phyloP scores from a whole-genome alignment of 257 asterid genomes.

The Solanum neorickii region DNA sequence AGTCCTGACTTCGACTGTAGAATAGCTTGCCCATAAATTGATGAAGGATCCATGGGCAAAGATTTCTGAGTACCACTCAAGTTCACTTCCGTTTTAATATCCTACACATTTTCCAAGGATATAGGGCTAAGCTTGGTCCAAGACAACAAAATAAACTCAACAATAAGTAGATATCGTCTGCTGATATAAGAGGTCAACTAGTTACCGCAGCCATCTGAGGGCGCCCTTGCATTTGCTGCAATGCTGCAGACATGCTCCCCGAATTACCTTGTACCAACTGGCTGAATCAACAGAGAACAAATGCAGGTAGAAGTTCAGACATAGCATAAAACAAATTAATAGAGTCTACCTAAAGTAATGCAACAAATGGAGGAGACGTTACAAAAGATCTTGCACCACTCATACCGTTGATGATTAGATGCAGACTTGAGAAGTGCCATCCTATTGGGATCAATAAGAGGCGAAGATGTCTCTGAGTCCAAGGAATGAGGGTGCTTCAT shows the following conservation, averaged over 20 bases:
- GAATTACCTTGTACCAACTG: slow-evolving; percentile 85
- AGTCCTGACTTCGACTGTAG: slow-evolving; percentile 93
- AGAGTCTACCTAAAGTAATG: neutral
- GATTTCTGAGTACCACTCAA: slow-evolving; percentile 69
- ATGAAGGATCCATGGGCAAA: slow-evolving; percentile 79
- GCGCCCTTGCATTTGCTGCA: slow-evolving; percentile 98
- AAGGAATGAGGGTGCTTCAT: slow-evolving; percentile 84
- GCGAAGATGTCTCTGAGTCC: slow-evolving; percentile 85
- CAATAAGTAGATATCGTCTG: neutral
- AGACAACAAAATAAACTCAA: neutral
- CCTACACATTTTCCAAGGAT: slow-evolving; percentile 32
- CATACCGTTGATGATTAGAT: slow-evolving; percentile 86
- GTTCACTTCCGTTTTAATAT: slow-evolving; percentile 64
- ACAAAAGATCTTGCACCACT: slow-evolving; percentile 2
- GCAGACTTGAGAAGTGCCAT: slow-evolving; percentile 93
- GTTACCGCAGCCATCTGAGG: slow-evolving; percentile 69
- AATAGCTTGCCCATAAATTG: slow-evolving; percentile 88
- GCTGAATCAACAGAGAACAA: slow-evolving; percentile 39
- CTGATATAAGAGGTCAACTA: neutral
- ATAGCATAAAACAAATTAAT: neutral
- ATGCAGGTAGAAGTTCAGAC: neutral
- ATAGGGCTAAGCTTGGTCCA: slow-evolving; percentile 8
- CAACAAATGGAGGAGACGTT: neutral
- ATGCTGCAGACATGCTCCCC: slow-evolving; percentile 79
- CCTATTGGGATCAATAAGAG: slow-evolving; percentile 80